phyloP scores from a whole-genome alignment of 441 rosid species.

The Bocquillonia castaneifolia region DNA sequence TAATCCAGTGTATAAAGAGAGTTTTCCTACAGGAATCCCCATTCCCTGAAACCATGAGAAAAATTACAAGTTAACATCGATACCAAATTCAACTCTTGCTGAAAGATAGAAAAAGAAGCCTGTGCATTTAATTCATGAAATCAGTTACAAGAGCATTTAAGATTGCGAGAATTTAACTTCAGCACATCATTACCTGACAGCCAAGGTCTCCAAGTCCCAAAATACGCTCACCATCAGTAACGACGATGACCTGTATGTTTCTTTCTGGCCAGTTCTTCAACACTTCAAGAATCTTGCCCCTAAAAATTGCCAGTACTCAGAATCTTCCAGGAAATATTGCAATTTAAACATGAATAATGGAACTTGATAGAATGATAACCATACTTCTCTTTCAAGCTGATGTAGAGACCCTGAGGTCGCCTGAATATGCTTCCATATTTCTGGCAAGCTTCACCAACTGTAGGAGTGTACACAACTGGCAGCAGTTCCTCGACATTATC shows the following conservation, averaged over 20 bases:
- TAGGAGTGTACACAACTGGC: conserved; percentile 95
- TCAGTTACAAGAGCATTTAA: not conserved
- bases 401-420: conserved; percentile 92
- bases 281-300: conserved; percentile 85
- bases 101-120: conserved; percentile 1
- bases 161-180: not conserved
- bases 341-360: conserved; percentile 14
- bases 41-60: conserved; percentile 53
- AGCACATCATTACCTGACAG: conserved; percentile 54
- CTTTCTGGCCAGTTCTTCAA: conserved; percentile 89
- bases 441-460: conserved; percentile 98
- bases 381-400: conserved; percentile 89
- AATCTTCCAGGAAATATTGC: conserved; percentile 5
- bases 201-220: conserved; percentile 97
- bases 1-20: conserved; percentile 78
- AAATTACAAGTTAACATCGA: conserved; percentile 3
- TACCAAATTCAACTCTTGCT: not conserved
- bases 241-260: conserved; percentile 85
- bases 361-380: conserved; percentile 13
- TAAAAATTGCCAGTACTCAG: conserved; percentile 24
- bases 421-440: conserved; percentile 93
- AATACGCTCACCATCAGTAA: conserved; percentile 92
- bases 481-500: conserved; percentile 94
- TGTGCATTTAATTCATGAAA: not conserved
- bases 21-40: conserved; percentile 98